Base-by-base conservation (phyloP, 208 protist genomes). In the Crithidia bombi region DNA sequence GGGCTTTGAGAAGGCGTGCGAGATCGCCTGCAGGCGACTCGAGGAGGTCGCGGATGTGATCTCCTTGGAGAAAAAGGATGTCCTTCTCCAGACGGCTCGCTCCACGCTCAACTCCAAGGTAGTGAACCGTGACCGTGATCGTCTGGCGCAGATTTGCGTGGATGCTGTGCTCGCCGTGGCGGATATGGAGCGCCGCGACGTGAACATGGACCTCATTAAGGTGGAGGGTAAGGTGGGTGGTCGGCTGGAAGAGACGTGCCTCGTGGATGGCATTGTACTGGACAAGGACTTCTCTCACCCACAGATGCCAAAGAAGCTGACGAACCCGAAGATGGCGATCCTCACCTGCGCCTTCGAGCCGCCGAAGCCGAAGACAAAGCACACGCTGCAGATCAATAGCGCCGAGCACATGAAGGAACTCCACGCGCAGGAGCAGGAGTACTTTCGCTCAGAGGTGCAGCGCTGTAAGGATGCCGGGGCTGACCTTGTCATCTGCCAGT, bases 201-300 rank as follows among this genome's bases (percentile, higher is more conserved):
- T 99, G 38, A 99, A 99, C 82, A 95, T 99, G 64, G 99, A 99
- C 74, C 87, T 99, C 32, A 99, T 99, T 82, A 99, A 99, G 87
- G 80, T 99, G 6, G 97, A 99, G 72, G 95, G 96, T 35, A 98
- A 99, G 82, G 92, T 97, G 7, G 98, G 99, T 50, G 98, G 98
- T 43, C 92, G 87, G 73, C 82, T 99, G 15, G 97, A 99, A 82
- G 99, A 99, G 51, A 99, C 98, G 1, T 89, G 87, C 74, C 87
- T 99, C 12, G 94, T 99, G 23, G 78, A 98, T 39, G 99, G 99
- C 75, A 98, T 99, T 65, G 93, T 99, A 14, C 76, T 99, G 23
- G 98, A 99, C 87, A 99, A 99, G 90, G 98, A 99, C 79, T 98
- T 99, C 69, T 94, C 84, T 38, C 98, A 99, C 82, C 97, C 98